phyloP scores from a whole-genome alignment of 768 basidiomycete genomes.

The Pleurotus salmoneostramineus region DNA sequence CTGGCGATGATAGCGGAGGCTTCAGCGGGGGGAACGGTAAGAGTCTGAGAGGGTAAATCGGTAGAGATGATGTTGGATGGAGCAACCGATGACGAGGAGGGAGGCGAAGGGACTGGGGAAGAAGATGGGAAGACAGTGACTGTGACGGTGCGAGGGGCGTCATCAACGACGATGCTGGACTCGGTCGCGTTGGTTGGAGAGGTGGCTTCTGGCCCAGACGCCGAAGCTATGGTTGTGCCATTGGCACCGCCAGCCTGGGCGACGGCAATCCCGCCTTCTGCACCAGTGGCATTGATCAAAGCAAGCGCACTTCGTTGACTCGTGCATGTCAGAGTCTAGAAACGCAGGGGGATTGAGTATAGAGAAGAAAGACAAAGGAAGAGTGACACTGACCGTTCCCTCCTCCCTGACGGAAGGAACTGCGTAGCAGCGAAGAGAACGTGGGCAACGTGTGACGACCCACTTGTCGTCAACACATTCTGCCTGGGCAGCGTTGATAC shows the following conservation, averaged over 20 bases:
- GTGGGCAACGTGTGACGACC: slow-evolving; percentile 31
- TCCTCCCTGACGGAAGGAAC: slow-evolving; percentile 36
- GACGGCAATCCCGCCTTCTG: slow-evolving; percentile 30
- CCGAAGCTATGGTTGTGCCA: slow-evolving; percentile 8
- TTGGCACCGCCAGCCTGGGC: slow-evolving; percentile 11
- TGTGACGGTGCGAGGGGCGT: slow-evolving; percentile 24
- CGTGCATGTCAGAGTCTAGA: slow-evolving; percentile 48
- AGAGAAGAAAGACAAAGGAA: not conserved
- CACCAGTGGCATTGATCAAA: slow-evolving; percentile 44
- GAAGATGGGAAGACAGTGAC: slow-evolving; percentile 20
- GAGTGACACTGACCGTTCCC: slow-evolving; percentile 39
- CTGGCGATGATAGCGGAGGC: slow-evolving; percentile 38
- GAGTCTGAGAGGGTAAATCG: slow-evolving; percentile 29
- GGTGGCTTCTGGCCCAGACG: slow-evolving; percentile 4
- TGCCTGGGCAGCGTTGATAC: slow-evolving; percentile 34
- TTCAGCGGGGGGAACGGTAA: slow-evolving; percentile 38
- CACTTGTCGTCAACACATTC: slow-evolving; percentile 39
- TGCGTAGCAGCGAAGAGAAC: slow-evolving; percentile 43
- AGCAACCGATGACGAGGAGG: not conserved
- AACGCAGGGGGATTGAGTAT: not conserved
- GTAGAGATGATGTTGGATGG: slow-evolving; percentile 11
- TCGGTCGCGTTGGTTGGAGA: slow-evolving; percentile 1
- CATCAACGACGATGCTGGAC: not conserved
- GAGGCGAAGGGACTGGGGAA: slow-evolving; percentile 10
- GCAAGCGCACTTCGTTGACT: slow-evolving; percentile 42